Conservation (phyloP, 1,139 yeast species). For the Sugiyamaella japonica region DNA sequence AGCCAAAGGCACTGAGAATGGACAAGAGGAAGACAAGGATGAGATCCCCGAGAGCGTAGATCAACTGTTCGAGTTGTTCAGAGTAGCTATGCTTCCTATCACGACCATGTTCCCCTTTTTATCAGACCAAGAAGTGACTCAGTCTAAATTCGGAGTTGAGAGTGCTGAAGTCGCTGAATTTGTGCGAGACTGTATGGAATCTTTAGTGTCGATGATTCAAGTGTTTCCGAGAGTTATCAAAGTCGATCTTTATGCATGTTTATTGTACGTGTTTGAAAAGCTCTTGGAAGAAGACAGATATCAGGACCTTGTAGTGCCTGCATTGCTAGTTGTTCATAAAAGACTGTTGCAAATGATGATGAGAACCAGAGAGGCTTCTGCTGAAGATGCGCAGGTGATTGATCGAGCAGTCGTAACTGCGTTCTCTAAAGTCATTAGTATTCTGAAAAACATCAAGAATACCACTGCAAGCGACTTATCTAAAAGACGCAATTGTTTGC, state of each 20-base stretch:
- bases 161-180: slow-evolving; percentile 32
- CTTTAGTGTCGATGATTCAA: slow-evolving; percentile 60
- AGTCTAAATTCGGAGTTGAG: slow-evolving; percentile 29
- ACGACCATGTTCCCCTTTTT: slow-evolving; percentile 62
- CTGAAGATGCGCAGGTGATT: slow-evolving; percentile 37
- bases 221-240: slow-evolving; percentile 67
- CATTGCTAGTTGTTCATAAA: slow-evolving; percentile 37
- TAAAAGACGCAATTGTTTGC: slow-evolving; percentile 48
- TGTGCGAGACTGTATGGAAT: slow-evolving; percentile 52
- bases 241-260: slow-evolving; percentile 67
- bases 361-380: slow-evolving; percentile 27
- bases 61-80: slow-evolving; percentile 74
- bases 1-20: slow-evolving; percentile 28
- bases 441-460: slow-evolving; percentile 22
- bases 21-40: slow-evolving; percentile 34
- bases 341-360: slow-evolving; percentile 37
- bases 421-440: slow-evolving; percentile 29
- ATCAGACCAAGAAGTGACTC: slow-evolving; percentile 35
- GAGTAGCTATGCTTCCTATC: slow-evolving; percentile 69
- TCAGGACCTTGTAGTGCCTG: slow-evolving; percentile 34
- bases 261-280: slow-evolving; percentile 62
- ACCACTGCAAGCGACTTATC: slow-evolving; percentile 1
- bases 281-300: slow-evolving; percentile 50
- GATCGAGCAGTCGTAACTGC: slow-evolving; percentile 40
- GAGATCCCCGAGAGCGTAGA: slow-evolving; percentile 61